Percentiles rank a stretch among this genome's conserved stretches.
Evolutionary conservation across 2,329 filamentous ascomycete genomes (phyloP).

Genomic region (Elsinoe perseae): DNA sequence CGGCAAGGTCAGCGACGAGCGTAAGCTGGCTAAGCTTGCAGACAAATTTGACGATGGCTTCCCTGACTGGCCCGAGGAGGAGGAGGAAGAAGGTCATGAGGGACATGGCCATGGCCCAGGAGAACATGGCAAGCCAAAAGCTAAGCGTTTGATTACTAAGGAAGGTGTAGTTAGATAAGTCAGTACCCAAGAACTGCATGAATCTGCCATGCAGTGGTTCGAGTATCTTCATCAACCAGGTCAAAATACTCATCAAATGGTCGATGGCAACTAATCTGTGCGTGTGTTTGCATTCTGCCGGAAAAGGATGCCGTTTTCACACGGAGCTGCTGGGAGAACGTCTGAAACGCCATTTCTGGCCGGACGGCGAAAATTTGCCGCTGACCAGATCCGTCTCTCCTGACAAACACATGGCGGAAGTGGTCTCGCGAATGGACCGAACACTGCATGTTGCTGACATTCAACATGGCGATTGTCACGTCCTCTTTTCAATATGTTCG

Average conservation of each 20-base stretch:
- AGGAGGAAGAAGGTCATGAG: conserved; percentile 20
- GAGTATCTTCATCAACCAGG: not conserved
- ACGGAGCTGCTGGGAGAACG: not conserved
- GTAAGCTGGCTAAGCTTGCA: conserved; percentile 35
- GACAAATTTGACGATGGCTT: conserved; percentile 33
- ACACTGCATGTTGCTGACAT: not conserved
- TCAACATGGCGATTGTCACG: not conserved
- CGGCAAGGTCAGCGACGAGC: conserved; percentile 18
- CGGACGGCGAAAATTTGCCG: not conserved
- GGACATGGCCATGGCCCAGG: conserved; percentile 20
- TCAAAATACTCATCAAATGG: not conserved
- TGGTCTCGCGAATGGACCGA: not conserved
- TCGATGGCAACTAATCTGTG: not conserved
- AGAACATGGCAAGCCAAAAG: not conserved
- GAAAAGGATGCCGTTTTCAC: not conserved
- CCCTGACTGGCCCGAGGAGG: conserved; percentile 23
- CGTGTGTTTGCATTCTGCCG: not conserved
- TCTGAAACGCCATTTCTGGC: not conserved
- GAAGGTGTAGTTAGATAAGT: conserved; percentile 10
- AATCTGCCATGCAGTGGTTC: not conserved
- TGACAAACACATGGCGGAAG: not conserved
- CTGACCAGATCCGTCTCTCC: not conserved
- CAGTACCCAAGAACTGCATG: not conserved
- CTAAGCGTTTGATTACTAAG: conserved; percentile 16
- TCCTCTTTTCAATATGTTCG: too few relatives aligned